phyloP scores from a whole-genome alignment of 75 land plant genomes.

The Selaginella tamariscina region DNA sequence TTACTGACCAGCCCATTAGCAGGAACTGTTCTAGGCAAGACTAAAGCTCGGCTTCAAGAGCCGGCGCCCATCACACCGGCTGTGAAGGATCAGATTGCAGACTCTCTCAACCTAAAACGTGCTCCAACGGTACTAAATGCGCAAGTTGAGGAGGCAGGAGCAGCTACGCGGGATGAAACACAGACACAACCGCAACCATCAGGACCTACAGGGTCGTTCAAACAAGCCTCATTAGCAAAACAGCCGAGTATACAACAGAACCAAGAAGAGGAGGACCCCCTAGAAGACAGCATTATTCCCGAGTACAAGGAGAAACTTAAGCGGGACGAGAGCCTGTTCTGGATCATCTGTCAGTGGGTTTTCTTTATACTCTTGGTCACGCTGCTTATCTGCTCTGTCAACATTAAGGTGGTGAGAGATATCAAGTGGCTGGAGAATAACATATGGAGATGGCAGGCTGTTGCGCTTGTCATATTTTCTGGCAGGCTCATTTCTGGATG shows the following conservation, averaged over 20 bases:
- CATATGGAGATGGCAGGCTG: constrained; percentile 30
- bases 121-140: not conserved
- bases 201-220: constrained; percentile 12
- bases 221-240: not conserved
- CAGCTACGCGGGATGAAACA: not conserved
- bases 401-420: constrained; percentile 5
- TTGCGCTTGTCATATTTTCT: constrained; percentile 24
- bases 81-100: constrained; percentile 18
- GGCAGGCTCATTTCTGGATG: constrained; percentile 32
- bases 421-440: constrained; percentile 19
- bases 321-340: constrained; percentile 16
- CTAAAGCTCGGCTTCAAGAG: constrained; percentile 29
- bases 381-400: constrained; percentile 21
- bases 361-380: constrained; percentile 16
- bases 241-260: constrained; percentile 1
- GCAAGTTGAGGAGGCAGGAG: not conserved
- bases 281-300: constrained; percentile 31
- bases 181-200: constrained; percentile 2
- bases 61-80: constrained; percentile 31
- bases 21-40: constrained; percentile 9
- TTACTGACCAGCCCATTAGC: not conserved
- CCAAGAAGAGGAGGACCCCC: constrained; percentile 18
- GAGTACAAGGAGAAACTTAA: constrained; percentile 18
- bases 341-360: constrained; percentile 20
- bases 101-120: not conserved